Evolutionary conservation across 441 rosid genomes (phyloP).

Genomic region (Corymbia calophylla): DNA sequence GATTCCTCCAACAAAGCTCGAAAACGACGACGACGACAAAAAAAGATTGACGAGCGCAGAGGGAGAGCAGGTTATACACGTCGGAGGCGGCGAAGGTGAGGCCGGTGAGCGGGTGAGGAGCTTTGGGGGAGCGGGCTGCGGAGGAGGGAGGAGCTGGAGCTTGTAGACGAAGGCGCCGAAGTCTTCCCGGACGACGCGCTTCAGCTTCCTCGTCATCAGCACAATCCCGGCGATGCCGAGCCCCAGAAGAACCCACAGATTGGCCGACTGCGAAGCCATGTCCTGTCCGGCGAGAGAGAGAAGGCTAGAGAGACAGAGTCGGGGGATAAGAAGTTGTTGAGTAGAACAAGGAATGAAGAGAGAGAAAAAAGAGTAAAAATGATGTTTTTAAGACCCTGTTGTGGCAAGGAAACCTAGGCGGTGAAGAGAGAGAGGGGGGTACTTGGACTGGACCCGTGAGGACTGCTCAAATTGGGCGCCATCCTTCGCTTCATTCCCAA

Average conservation of each 20-base stretch:
- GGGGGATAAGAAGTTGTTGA: not conserved
- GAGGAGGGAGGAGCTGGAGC: slow-evolving; percentile 90
- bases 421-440: not conserved
- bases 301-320: not conserved
- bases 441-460: not conserved
- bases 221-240: slow-evolving; percentile 82
- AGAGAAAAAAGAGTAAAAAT: not conserved
- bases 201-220: slow-evolving; percentile 49
- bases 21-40: not conserved
- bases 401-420: not conserved
- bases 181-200: slow-evolving; percentile 62
- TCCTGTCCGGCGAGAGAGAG: not conserved
- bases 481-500: not conserved
- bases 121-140: slow-evolving; percentile 99
- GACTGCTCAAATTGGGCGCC: not conserved
- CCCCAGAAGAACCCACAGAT: slow-evolving; percentile 89
- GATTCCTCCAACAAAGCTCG: not conserved
- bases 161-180: slow-evolving; percentile 85
- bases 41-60: not conserved
- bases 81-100: slow-evolving; percentile 88
- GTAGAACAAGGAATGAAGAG: not conserved
- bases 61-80: slow-evolving; percentile 29
- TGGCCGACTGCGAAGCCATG: slow-evolving; percentile 66
- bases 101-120: slow-evolving; percentile 89
- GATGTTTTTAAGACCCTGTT: too few relatives aligned